Evolutionary conservation across 306 rosid genomes (phyloP).

Genomic region (Casuarina equisetifolia): DNA sequence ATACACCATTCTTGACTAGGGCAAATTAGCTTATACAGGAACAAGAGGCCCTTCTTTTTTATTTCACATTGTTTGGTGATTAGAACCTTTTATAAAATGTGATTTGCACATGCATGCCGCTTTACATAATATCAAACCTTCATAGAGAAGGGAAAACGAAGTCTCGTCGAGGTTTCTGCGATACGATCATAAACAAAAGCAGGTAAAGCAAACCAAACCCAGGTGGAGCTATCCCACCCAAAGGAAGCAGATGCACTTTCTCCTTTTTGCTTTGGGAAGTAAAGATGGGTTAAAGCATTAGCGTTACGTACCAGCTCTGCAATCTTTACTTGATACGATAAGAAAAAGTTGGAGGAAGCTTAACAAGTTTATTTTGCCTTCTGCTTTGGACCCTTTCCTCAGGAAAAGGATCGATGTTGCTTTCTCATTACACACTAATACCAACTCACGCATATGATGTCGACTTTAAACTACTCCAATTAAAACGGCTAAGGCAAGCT

Average conservation of each 20-base stretch:
- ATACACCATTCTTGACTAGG: too few species aligned
- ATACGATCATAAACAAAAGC: background rate
- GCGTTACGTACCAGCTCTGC: background rate
- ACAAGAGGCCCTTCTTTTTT: too few species aligned
- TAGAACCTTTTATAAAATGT: too few species aligned
- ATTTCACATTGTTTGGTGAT: too few species aligned
- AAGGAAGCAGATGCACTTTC: too few species aligned
- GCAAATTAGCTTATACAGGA: too few species aligned
- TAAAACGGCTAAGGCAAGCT: conserved; percentile 24
- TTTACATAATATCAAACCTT: background rate
- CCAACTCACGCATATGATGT: background rate
- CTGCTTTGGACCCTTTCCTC: background rate
- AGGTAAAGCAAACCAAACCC: background rate
- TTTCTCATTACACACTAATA: too few species aligned
- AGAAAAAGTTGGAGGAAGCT: background rate
- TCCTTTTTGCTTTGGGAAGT: too few species aligned
- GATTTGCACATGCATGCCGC: too few species aligned
- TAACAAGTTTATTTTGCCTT: background rate
- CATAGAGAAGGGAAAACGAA: background rate
- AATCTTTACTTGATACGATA: conserved; percentile 1
- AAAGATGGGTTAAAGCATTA: too few species aligned
- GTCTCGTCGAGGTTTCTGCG: conserved; percentile 25
- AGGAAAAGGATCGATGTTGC: background rate
- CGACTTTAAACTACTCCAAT: conserved; percentile 29
- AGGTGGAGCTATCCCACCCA: background rate